Conservation (phyloP, 805 yeast species). For the Candida qinlingensis region DNA sequence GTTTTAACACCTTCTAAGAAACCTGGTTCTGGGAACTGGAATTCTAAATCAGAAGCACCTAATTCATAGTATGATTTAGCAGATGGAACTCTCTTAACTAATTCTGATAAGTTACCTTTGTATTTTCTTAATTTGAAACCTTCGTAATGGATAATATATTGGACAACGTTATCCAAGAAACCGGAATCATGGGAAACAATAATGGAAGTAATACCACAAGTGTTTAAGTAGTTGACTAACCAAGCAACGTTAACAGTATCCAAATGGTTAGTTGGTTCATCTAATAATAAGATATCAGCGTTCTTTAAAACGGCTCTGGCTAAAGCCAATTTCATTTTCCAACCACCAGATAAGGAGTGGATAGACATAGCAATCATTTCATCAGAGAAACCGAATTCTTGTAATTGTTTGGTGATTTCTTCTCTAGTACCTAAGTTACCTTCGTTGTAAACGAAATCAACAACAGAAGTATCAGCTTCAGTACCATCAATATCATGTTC, state of each 20-base stretch:
- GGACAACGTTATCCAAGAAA: slow-evolving; percentile 95
- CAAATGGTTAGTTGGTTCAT: slow-evolving; percentile 99
- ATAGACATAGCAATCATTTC: slow-evolving; percentile 94
- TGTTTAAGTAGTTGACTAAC: slow-evolving; percentile 98
- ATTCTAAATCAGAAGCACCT: slow-evolving; percentile 96
- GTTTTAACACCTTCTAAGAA: slow-evolving; percentile 99
- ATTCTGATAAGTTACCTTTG: slow-evolving; percentile 99
- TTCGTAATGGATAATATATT: slow-evolving; percentile 99
- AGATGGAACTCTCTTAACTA: slow-evolving; percentile 97
- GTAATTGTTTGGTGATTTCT: slow-evolving; percentile 66
- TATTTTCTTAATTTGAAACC: slow-evolving; percentile 99
- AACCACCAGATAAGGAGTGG: slow-evolving; percentile 98
- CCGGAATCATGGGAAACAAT: slow-evolving; percentile 99
- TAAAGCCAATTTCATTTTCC: slow-evolving; percentile 99
- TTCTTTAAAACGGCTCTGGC: slow-evolving; percentile 99
- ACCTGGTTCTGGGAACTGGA: slow-evolving; percentile 99
- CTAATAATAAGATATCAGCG: slow-evolving; percentile 95
- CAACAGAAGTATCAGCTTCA: slow-evolving; percentile 91
- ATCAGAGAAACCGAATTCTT: slow-evolving; percentile 88
- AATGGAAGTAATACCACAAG: slow-evolving; percentile 98
- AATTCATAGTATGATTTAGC: slow-evolving; percentile 98
- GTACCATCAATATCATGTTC: slow-evolving; percentile 99
- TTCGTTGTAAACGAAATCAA: slow-evolving; percentile 84
- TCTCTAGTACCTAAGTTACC: slow-evolving; percentile 65
- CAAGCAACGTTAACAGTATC: slow-evolving; percentile 99